Evolutionary conservation across 2,329 filamentous ascomycete species (phyloP), one percentile per base, ranked within the genome.

Genomic region (Microdochium paspali): DNA sequence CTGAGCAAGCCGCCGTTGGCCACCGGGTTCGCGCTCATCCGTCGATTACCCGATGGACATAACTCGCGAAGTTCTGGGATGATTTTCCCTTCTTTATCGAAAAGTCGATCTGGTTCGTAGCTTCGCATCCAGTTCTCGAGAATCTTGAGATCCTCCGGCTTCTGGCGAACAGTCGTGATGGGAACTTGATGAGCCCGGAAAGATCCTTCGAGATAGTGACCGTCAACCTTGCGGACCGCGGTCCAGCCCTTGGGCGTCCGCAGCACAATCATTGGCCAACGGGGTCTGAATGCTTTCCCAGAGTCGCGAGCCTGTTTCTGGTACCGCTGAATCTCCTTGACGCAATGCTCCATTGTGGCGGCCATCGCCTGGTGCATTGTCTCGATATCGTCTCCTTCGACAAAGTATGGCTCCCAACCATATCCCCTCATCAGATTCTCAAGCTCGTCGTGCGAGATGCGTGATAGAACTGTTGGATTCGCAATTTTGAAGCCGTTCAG

Each of bases 401-500:
- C 86, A 56, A 90, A 88, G 65, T 88, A 89, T 9, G 86, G 85
- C 44, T 81, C 78, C 81, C 84, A 90, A 54, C 86, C 86, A 57
- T 89, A 90, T 25, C 86, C 86, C 39, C 77, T 53, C 64, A 90
- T 85, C 18, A 90, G 71, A 23, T 74, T 69, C 55, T 80, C 75
- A 5, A 90, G 72, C 65, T 90, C 86, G 51, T 85, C 78, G 61
- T 89, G 84, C 40, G 79, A 78, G 58, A 90, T 84, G 54, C 86
- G 80, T 13, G 85, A 80, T 15, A 90, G 75, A 0, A 90, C 60
- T 4, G 82, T 90, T 9, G 84, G 84, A 64, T 88, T 87, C 70
- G 87, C 87, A 70, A 90, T 90, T 72, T 90, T 90, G 74, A 90
- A 90, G 44, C 86, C 86, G 56, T 90, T 90, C 28, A 90, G 72